A percentile compares a stretch with the other conserved stretches of the same genome.
Evolutionary conservation across 805 yeast genomes (phyloP).

Genomic region (Schwanniomyces vanrijiae): DNA sequence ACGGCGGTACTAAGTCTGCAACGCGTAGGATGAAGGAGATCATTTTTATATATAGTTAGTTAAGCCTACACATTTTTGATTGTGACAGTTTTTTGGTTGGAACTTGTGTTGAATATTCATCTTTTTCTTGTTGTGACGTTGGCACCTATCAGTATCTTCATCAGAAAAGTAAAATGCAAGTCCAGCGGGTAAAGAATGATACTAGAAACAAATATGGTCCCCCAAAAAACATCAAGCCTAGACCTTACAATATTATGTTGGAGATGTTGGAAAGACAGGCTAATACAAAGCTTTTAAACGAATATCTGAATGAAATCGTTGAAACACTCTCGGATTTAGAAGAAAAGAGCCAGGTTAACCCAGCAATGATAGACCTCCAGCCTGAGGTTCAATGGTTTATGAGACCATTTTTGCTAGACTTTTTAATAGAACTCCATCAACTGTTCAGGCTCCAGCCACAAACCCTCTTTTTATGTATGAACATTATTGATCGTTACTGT

Average conservation of each 20-base stretch:
- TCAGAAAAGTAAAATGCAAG: slow-evolving; percentile 1
- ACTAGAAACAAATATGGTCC: slow-evolving; percentile 14
- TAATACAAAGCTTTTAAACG: slow-evolving; percentile 42
- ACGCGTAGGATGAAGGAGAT: not conserved
- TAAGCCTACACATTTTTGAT: not conserved
- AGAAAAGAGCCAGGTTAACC: slow-evolving; percentile 41
- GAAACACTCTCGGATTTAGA: slow-evolving; percentile 42
- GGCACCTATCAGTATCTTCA: not conserved
- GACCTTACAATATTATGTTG: slow-evolving; percentile 41
- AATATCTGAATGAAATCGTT: slow-evolving; percentile 42
- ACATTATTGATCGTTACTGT: slow-evolving; percentile 47
- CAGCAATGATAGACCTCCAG: slow-evolving; percentile 50
- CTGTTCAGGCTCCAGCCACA: slow-evolving; percentile 41
- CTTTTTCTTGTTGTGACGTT: slow-evolving; percentile 2
- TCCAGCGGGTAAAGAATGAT: slow-evolving; percentile 2
- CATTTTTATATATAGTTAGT: not conserved
- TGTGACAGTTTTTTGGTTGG: not conserved
- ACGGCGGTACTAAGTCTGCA: not conserved
- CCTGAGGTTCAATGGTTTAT: slow-evolving; percentile 50
- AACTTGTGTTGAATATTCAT: not conserved
- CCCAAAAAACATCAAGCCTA: slow-evolving; percentile 29
- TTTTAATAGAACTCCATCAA: slow-evolving; percentile 43
- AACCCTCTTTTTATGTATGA: slow-evolving; percentile 43
- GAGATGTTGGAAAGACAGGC: slow-evolving; percentile 49
- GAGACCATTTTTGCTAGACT: slow-evolving; percentile 46